Base-by-base conservation (phyloP, 176 grass and related monocot species). In the Eleusine coracana region DNA sequence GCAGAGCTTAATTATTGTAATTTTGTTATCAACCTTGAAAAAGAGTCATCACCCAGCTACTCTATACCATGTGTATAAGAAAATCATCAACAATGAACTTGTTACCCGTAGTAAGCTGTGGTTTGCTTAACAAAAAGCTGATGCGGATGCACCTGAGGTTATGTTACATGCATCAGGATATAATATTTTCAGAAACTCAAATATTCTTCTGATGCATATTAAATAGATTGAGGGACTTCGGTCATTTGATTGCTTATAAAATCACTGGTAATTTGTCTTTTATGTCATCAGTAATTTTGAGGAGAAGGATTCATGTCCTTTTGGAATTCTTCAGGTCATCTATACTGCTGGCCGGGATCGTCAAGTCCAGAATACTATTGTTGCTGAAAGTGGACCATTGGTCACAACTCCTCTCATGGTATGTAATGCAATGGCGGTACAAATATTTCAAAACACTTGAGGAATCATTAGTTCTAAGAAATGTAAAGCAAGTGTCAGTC, bases 301-400 rank as follows among this genome's bases (percentile, higher is more conserved):
- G 9, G 31, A 79, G 28, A 70, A 71, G 3, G 25, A 75, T 73
- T 77, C 66, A 70, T 78, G 45, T 10, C 60, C 17, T 48, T 45
- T 29, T 77, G 21, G 16, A 64, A 49, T 74, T 87, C 31, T 89
- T 85, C 80, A 99, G 96, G 82, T 96, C 66, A 99, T 93, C 54
- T 95, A 89, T 93, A 99, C 93, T 59, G 88, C 89, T 85, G 96
- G 96, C 1, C 78, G 89, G 15, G 96, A 95, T 90, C 89, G 61
- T 70, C 87, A 89, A 78, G 83, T 93, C 36, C 89, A 88, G 86
- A 99, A 96, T 80, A 94, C 79, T 71, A 86, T 90, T 90, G 65
- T 93, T 69, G 73, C 93, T 77, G 96, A 99, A 84, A 89, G 66
- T 77, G 80, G 46, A 81, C 96, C 96, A 59, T 91, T 90, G 68